These are phyloP conservation scores for Tylopilus sp. DNA, from an alignment of 768 basidiomycete genomes.

Conservation along the genomic window DNA sequence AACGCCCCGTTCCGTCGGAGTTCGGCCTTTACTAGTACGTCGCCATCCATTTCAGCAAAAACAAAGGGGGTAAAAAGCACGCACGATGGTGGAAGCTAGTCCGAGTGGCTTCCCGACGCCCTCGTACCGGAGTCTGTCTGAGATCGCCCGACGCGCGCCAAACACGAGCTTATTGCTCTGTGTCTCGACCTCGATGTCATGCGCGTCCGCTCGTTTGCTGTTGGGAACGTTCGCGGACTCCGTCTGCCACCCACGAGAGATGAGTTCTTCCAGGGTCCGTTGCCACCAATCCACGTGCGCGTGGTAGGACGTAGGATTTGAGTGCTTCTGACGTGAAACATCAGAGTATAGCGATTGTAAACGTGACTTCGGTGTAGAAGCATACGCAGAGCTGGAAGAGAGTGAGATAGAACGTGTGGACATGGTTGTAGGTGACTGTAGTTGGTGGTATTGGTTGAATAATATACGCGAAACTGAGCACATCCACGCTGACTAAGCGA, in stretches of 20 bases:
- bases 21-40: conserved; percentile 65
- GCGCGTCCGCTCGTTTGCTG: conserved; percentile 6
- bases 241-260: conserved; percentile 54
- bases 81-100: conserved; percentile 69
- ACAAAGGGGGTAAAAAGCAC: conserved; percentile 27
- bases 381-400: conserved; percentile 26
- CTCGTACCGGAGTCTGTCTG: conserved; percentile 60
- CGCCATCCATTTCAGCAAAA: conserved; percentile 21
- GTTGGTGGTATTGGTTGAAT: too few relatives aligned
- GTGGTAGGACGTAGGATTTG: conserved; percentile 79
- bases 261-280: conserved; percentile 55
- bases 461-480: not conserved
- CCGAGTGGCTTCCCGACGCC: conserved; percentile 75
- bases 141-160: conserved; percentile 47
- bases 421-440: conserved; percentile 14
- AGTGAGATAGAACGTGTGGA: conserved; percentile 15
- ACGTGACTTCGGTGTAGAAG: conserved; percentile 39
- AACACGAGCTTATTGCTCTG: conserved; percentile 56
- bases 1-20: conserved; percentile 45
- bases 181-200: conserved; percentile 9
- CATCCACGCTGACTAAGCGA: not conserved
- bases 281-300: conserved; percentile 91
- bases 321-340: conserved; percentile 75
- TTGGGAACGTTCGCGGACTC: conserved; percentile 12
- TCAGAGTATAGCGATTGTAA: conserved; percentile 86